Evolutionary conservation across 2,329 filamentous ascomycete genomes (phyloP).

Genomic region (Ilyonectria sp.): DNA sequence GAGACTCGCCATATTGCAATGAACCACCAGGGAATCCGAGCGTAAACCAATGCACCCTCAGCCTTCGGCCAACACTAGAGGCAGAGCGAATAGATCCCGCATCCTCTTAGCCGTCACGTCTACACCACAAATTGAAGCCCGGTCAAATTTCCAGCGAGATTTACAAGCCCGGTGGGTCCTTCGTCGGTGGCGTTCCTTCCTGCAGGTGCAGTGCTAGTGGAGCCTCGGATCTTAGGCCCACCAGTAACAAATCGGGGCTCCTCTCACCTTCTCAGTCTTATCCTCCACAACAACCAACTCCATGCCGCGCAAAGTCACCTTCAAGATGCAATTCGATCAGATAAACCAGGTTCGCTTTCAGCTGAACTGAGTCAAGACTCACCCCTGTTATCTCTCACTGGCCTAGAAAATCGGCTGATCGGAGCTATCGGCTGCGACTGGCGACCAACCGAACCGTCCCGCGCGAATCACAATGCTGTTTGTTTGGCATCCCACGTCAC

Average conservation of each 20-base stretch:
- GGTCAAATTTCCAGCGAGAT: neutral
- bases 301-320: neutral
- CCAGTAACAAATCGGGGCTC: neutral
- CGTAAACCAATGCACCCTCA: no score
- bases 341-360: neutral
- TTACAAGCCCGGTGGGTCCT: neutral
- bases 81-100: neutral
- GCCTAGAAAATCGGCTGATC: neutral
- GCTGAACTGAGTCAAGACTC: neutral
- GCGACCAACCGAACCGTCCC: neutral
- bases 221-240: constrained; percentile 8
- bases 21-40: no score
- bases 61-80: neutral
- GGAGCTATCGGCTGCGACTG: constrained; percentile 4
- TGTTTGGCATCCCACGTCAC: constrained; percentile 5
- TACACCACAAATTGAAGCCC: neutral
- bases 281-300: constrained; percentile 6
- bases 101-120: neutral
- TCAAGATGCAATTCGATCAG: constrained; percentile 2
- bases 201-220: neutral
- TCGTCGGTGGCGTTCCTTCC: neutral
- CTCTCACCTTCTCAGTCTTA: neutral
- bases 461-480: constrained; percentile 12
- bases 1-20: no score
- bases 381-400: neutral